phyloP scores from a whole-genome alignment of 1,284 basidiomycete genomes.

The Moesziomyces sp. region DNA sequence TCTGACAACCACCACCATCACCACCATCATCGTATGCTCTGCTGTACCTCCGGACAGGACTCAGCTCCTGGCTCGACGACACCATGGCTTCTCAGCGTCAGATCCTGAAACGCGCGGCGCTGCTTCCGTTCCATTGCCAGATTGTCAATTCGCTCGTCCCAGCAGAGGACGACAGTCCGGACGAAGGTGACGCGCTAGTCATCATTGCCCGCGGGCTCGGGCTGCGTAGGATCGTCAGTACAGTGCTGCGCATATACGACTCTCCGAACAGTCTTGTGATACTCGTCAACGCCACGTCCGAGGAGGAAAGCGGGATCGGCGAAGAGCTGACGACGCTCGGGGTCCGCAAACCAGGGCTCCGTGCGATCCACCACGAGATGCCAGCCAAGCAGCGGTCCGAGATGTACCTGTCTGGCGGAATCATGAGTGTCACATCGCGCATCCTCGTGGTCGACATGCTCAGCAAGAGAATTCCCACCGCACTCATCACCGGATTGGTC shows the following conservation, averaged over 20 bases:
- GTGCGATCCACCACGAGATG: constrained; percentile 86
- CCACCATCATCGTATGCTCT: background rate
- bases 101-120: constrained; percentile 30
- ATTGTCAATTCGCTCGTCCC: constrained; percentile 62
- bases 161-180: constrained; percentile 46
- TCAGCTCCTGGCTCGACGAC: background rate
- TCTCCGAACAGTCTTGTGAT: constrained; percentile 85
- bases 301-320: constrained; percentile 89
- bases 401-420: constrained; percentile 69
- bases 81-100: constrained; percentile 23
- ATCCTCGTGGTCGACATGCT: constrained; percentile 96
- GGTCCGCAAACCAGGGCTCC: constrained; percentile 83
- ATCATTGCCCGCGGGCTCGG: constrained; percentile 63
- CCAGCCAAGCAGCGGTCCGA: constrained; percentile 79
- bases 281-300: constrained; percentile 81
- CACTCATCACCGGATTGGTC: constrained; percentile 88
- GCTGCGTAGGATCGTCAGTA: constrained; percentile 59
- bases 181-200: constrained; percentile 71
- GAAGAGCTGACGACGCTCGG: constrained; percentile 93
- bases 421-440: constrained; percentile 90
- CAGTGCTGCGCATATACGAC: constrained; percentile 80
- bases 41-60: background rate
- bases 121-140: constrained; percentile 62
- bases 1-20: background rate
- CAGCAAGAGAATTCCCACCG: constrained; percentile 81